Conservation (phyloP, 2,329 filamentous ascomycete genomes). For the Hyphodiscus sp. region DNA sequence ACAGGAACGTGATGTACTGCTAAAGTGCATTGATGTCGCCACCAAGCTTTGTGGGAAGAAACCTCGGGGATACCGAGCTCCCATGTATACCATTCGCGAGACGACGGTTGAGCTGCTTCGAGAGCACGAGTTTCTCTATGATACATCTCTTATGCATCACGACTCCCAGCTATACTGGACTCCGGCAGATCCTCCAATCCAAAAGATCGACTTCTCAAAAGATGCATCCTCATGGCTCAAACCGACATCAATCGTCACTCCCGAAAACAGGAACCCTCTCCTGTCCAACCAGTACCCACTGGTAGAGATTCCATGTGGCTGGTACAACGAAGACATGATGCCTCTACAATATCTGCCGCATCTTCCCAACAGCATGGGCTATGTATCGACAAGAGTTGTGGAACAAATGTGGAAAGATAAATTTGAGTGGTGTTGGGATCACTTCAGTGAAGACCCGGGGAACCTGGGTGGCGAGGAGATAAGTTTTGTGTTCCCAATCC, state of each 20-base stretch:
- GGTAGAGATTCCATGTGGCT: conserved; percentile 43
- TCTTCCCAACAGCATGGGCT: conserved; percentile 39
- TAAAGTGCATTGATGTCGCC: conserved; percentile 40
- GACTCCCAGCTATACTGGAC: conserved; percentile 44
- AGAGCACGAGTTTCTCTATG: conserved; percentile 42
- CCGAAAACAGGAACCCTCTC: too few species aligned
- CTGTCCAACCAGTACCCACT: conserved; percentile 24
- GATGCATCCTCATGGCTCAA: conserved; percentile 40
- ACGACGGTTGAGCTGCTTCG: conserved; percentile 42
- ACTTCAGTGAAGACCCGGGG: conserved; percentile 31
- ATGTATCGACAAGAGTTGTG: conserved; percentile 40
- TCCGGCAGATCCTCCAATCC: conserved; percentile 34
- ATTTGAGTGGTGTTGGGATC: conserved; percentile 19
- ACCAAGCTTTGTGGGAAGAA: conserved; percentile 37
- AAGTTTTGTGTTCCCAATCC: conserved; percentile 42
- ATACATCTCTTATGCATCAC: conserved; percentile 43
- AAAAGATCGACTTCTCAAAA: conserved; percentile 34
- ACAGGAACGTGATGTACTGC: conserved; percentile 44
- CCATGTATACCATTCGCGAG: conserved; percentile 44
- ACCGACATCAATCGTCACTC: conserved; percentile 27
- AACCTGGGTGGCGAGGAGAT: conserved; percentile 11
- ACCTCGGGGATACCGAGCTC: conserved; percentile 44
- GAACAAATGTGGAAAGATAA: conserved; percentile 38
- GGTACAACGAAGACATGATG: conserved; percentile 43
- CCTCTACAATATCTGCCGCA: conserved; percentile 30